phyloP scores from a whole-genome alignment of 2,329 filamentous ascomycete genomes.

The Coniochaeta hoffmannii region DNA sequence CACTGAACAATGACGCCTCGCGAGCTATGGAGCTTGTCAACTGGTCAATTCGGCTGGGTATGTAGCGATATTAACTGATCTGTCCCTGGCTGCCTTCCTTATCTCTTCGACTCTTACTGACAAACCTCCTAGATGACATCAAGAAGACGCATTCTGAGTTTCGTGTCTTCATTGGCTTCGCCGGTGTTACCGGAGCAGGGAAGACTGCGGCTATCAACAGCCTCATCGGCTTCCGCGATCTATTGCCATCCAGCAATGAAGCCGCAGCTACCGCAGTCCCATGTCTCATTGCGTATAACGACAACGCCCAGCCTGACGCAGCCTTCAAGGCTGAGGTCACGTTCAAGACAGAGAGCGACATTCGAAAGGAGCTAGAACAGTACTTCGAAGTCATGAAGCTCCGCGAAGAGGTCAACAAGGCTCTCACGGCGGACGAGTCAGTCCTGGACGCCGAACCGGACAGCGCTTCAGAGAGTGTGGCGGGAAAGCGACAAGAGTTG shows the following conservation, averaged over 20 bases:
- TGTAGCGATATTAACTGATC: neutral
- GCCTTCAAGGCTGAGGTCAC: constrained; percentile 14
- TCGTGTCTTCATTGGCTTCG: constrained; percentile 16
- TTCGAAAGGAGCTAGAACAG: constrained; percentile 9
- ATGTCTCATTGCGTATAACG: constrained; percentile 19
- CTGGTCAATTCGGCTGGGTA: neutral
- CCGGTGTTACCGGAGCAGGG: constrained; percentile 18
- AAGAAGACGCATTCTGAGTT: constrained; percentile 2
- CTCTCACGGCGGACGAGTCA: neutral
- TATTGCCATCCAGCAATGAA: constrained; percentile 23
- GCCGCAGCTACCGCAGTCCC: constrained; percentile 19
- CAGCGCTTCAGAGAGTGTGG: neutral
- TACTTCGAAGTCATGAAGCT: constrained; percentile 12
- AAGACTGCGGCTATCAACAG: constrained; percentile 20
- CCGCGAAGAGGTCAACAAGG: neutral
- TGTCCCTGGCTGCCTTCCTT: too few relatives aligned
- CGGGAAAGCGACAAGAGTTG: constrained; percentile 7
- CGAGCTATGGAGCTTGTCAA: neutral
- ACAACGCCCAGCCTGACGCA: constrained; percentile 6
- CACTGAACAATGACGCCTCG: neutral
- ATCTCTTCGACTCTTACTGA: neutral
- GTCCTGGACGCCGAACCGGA: neutral
- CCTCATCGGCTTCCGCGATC: constrained; percentile 13
- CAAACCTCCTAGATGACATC: neutral
- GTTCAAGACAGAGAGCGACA: constrained; percentile 10